Percentiles rank a stretch among this genome's conserved stretches.
These are phyloP conservation scores for Nephromyces sp. DNA, from an alignment of 169 alveolate species.

Conservation along the genomic window DNA sequence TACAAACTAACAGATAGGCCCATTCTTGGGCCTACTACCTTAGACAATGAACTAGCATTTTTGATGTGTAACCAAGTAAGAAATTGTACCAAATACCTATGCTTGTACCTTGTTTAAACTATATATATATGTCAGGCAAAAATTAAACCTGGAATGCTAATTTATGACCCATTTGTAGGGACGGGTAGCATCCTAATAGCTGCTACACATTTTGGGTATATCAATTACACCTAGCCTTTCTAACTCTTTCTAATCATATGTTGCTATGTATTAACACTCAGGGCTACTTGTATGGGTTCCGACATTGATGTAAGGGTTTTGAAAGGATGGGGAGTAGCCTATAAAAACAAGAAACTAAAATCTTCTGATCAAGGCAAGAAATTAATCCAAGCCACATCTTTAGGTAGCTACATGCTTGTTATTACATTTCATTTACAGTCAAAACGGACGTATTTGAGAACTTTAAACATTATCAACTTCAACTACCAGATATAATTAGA, in stretches of 20 bases:
- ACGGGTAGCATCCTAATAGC: conserved; percentile 81
- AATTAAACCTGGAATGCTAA: conserved; percentile 58
- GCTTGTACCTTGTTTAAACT: not conserved
- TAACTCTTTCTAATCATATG: not conserved
- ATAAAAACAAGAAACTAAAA: conserved; percentile 53
- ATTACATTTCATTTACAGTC: conserved; percentile 3
- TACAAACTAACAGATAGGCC: conserved; percentile 81
- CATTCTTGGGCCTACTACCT: conserved; percentile 94
- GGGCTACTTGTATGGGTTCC: conserved; percentile 63
- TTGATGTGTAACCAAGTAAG: conserved; percentile 77
- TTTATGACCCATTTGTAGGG: conserved; percentile 88
- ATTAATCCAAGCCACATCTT: not conserved
- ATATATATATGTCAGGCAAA: conserved; percentile 21
- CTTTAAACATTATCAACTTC: conserved; percentile 67
- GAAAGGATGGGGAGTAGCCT: conserved; percentile 65
- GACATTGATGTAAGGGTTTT: conserved; percentile 82
- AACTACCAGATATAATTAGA: conserved; percentile 65
- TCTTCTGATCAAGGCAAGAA: conserved; percentile 3
- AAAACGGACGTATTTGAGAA: conserved; percentile 64
- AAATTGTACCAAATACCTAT: not conserved
- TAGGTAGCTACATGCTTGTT: not conserved
- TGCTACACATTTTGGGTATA: conserved; percentile 59
- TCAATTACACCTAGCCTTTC: too few relatives aligned
- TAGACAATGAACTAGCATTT: conserved; percentile 89
- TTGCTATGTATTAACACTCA: not conserved